phyloP scores from a whole-genome alignment of 225 moss, liverwort and hornwort genomes.

The Bryoerythrophyllum caledonicum region DNA sequence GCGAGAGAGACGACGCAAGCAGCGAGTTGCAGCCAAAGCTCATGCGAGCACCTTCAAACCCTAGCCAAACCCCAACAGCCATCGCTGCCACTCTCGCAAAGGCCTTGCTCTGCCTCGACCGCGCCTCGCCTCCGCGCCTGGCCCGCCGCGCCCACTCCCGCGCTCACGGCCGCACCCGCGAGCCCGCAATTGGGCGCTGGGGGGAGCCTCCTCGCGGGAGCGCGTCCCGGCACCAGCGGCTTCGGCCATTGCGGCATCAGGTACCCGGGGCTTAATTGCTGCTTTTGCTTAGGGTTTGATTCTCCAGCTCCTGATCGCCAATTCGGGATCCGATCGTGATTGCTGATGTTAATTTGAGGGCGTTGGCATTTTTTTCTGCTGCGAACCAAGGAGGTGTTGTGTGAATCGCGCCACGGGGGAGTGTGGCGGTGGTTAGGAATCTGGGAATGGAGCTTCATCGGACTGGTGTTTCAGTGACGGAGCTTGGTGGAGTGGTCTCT shows the following conservation, averaged over 20 bases:
- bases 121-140: background rate
- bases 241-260: background rate
- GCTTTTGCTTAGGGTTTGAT: conserved; percentile 17
- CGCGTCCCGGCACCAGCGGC: background rate
- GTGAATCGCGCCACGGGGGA: too few relatives aligned
- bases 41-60: conserved; percentile 24
- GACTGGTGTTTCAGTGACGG: background rate
- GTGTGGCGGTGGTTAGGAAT: too few relatives aligned
- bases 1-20: too few relatives aligned
- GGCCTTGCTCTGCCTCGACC: too few relatives aligned
- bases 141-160: background rate
- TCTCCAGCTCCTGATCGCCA: conserved; percentile 53
- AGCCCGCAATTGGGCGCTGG: background rate
- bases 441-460: conserved; percentile 18
- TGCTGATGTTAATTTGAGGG: too few relatives aligned
- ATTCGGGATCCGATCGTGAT: conserved; percentile 53
- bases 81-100: background rate
- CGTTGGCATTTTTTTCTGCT: too few relatives aligned
- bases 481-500: conserved; percentile 18
- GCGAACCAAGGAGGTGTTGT: too few relatives aligned
- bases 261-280: conserved; percentile 14
- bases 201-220: background rate
- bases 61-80: conserved; percentile 15
- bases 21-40: conserved; percentile 1
- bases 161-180: background rate